Conservation (phyloP, 2,329 filamentous ascomycete species). For the Pleomassaria siparia region DNA sequence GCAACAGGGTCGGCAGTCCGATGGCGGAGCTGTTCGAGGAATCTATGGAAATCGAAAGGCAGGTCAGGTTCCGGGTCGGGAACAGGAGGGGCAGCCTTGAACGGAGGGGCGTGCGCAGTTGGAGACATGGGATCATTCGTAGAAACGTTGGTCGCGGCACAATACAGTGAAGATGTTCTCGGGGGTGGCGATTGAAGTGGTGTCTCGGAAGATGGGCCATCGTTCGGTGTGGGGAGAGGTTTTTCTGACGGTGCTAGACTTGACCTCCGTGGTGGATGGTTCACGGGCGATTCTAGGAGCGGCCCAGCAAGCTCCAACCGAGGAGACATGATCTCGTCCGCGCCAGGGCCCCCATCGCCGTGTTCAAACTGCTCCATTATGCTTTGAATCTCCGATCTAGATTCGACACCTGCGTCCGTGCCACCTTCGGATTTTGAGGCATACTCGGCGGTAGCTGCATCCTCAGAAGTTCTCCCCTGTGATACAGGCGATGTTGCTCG, state of each 20-base stretch:
- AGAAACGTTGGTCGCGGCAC: constrained; percentile 32
- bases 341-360: constrained; percentile 68
- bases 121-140: constrained; percentile 36
- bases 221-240: constrained; percentile 32
- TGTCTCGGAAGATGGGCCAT: constrained; percentile 18
- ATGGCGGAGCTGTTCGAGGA: constrained; percentile 92
- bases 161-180: constrained; percentile 37
- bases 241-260: constrained; percentile 73
- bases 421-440: constrained; percentile 53
- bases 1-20: constrained; percentile 98
- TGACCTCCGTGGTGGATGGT: constrained; percentile 80
- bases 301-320: constrained; percentile 81
- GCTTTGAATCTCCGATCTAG: constrained; percentile 85
- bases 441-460: constrained; percentile 35
- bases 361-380: constrained; percentile 97
- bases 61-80: constrained; percentile 71
- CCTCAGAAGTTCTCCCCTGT: constrained; percentile 41
- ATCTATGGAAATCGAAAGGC: constrained; percentile 96
- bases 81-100: constrained; percentile 58
- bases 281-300: constrained; percentile 64
- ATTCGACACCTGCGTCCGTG: constrained; percentile 55
- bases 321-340: constrained; percentile 90
- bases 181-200: constrained; percentile 36
- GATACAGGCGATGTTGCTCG: constrained; percentile 35
- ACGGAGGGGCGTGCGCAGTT: constrained; percentile 50